phyloP scores from a whole-genome alignment of 139 green algal genomes.

The Zygnema circumcarinatum region DNA sequence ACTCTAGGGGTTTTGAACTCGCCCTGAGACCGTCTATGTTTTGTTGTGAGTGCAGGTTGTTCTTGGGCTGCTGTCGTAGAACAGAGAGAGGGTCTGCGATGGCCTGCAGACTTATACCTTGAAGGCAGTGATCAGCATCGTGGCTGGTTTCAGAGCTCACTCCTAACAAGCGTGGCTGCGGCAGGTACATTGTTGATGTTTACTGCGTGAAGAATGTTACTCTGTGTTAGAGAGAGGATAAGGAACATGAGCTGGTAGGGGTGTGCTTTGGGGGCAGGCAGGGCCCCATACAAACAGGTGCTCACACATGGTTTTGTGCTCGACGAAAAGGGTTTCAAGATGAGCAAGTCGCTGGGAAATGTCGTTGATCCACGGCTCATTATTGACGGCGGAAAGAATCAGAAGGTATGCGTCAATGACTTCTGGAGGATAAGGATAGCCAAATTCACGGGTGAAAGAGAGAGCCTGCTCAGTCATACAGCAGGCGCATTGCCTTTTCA shows the following conservation, averaged over 20 bases:
- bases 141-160: conserved; percentile 96
- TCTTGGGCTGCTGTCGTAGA: conserved; percentile 78
- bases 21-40: too few relatives aligned
- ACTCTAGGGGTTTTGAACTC: too few relatives aligned
- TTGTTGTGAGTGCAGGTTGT: too few relatives aligned
- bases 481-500: neutral
- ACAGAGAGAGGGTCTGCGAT: conserved; percentile 58
- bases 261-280: conserved; percentile 4
- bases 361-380: conserved; percentile 91
- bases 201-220: neutral
- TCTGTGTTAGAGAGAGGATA: neutral
- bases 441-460: too few relatives aligned
- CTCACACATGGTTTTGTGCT: conserved; percentile 95
- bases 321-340: conserved; percentile 90
- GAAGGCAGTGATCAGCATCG: conserved; percentile 97
- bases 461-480: too few relatives aligned
- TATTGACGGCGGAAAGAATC: conserved; percentile 83
- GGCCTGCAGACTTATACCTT: conserved; percentile 96
- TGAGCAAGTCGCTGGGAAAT: conserved; percentile 94
- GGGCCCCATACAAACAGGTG: conserved; percentile 87
- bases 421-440: too few relatives aligned
- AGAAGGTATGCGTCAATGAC: conserved; percentile 69
- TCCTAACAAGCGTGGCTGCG: conserved; percentile 91
- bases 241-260: neutral
- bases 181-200: neutral